Base-by-base conservation (phyloP, 2,329 filamentous ascomycete species). In the Xylaria hypoxylon region DNA sequence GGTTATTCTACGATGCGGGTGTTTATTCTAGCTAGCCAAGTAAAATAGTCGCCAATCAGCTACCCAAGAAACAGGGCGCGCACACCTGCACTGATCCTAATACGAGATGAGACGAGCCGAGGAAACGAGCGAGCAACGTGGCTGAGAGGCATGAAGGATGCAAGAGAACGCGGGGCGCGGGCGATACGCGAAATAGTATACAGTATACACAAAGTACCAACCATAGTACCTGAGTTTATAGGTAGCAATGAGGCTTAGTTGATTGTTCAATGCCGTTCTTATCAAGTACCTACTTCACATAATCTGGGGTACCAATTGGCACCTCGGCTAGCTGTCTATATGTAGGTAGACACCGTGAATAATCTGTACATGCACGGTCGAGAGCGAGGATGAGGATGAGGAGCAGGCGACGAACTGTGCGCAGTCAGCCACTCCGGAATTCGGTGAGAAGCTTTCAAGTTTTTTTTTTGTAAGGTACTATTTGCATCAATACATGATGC, bases 401-500 rank as follows among this genome's bases (percentile, higher is more conserved):
- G 44, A 15, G 52, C 26, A 35, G 26, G 40, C 11, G 45, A 52
- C n/a, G 45, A 38, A 19, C 19, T n/a, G 22, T 33, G 22, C 7
- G 33, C 13, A 45, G 56, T 33, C 19, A 63, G 33, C 11, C 53
- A 22, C 17, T 28, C 47, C 31, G 35, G 47, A 44, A 31, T 53
- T 55, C 35, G 33, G 40, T 53, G 31, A 50, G 56, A 44, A 47
- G 31, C 28, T 33, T 28, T 45, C 24, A 44, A 47, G 28, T n/a
- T 31, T n/a, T 48, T 35, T 31, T 28, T 22, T 42, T 13, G 40
- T 44, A 19, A 42, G 45, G 22, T 51, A 59, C 52, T 59, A 35
- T 50, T 62, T 28, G 51, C 60, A 57, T 52, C 59, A 65, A 68
- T 65, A 68, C 62, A 68, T 65, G 65, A 67, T 59, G 62, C 65